Evolutionary conservation across 208 protist species (phyloP).

Genomic region (Vickermania spadyakhi): DNA sequence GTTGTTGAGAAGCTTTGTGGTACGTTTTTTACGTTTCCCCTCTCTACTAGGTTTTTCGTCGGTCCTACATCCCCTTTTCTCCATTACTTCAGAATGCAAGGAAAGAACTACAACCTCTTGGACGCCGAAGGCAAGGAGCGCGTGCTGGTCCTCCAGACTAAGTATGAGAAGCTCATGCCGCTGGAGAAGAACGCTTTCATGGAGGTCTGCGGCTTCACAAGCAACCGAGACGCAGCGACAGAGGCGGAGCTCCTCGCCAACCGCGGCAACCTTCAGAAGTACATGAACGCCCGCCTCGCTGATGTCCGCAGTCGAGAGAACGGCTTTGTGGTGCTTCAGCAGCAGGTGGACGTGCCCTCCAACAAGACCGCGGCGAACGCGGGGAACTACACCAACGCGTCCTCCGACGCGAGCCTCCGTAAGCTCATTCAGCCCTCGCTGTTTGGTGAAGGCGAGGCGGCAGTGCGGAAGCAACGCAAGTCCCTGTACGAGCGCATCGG

Average conservation of each 20-base stretch:
- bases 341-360: background rate
- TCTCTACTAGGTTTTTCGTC: too few species aligned
- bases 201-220: constrained; percentile 30
- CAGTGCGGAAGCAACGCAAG: constrained; percentile 3
- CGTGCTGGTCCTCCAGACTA: constrained; percentile 33
- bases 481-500: constrained; percentile 16
- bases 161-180: constrained; percentile 29
- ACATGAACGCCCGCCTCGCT: constrained; percentile 26
- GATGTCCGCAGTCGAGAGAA: constrained; percentile 38
- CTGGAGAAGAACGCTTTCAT: constrained; percentile 42
- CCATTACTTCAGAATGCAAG: too few species aligned
- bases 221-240: constrained; percentile 12
- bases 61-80: too few species aligned
- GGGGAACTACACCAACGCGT: constrained; percentile 4
- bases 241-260: background rate
- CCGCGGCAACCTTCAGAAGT: constrained; percentile 10
- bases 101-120: constrained; percentile 29
- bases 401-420: constrained; percentile 3
- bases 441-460: constrained; percentile 15
- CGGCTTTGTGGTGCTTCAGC: constrained; percentile 28
- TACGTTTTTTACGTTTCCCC: too few species aligned
- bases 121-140: constrained; percentile 42
- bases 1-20: too few species aligned
- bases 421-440: constrained; percentile 2
- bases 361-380: constrained; percentile 6